Evolutionary conservation across 331 rosid species (phyloP).

Genomic region (Rosa hybrid): DNA sequence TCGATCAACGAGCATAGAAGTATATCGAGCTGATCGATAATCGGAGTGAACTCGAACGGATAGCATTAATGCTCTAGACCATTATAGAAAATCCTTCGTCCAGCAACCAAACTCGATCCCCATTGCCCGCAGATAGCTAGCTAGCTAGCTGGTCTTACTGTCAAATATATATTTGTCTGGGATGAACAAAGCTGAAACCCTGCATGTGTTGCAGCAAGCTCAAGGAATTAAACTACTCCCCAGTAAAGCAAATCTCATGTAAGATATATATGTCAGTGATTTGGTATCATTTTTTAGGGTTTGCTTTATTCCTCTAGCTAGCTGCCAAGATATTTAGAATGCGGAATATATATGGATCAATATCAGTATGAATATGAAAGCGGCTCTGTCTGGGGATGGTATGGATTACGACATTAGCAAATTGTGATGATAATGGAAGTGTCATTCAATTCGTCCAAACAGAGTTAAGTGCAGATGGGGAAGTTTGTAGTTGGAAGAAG

Average conservation of each 20-base stretch:
- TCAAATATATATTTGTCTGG: background rate
- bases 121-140: background rate
- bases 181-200: slow-evolving; percentile 5
- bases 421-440: slow-evolving; percentile 8
- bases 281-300: background rate
- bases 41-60: background rate
- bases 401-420: background rate
- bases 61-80: background rate
- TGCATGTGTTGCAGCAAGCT: slow-evolving; percentile 11
- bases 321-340: background rate
- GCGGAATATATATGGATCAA: background rate
- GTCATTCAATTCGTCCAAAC: background rate
- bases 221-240: background rate
- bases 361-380: background rate
- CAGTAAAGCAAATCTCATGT: background rate
- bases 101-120: no score
- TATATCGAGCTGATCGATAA: background rate
- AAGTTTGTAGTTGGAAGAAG: slow-evolving; percentile 28
- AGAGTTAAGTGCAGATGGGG: slow-evolving; percentile 24
- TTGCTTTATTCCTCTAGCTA: background rate
- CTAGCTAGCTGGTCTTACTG: background rate
- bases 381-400: background rate
- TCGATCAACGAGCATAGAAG: no score
- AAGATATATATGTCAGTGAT: slow-evolving; percentile 2
- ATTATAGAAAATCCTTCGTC: background rate